Evolutionary conservation across 1,284 basidiomycete genomes (phyloP).

Genomic region (Porodaedalea pini): DNA sequence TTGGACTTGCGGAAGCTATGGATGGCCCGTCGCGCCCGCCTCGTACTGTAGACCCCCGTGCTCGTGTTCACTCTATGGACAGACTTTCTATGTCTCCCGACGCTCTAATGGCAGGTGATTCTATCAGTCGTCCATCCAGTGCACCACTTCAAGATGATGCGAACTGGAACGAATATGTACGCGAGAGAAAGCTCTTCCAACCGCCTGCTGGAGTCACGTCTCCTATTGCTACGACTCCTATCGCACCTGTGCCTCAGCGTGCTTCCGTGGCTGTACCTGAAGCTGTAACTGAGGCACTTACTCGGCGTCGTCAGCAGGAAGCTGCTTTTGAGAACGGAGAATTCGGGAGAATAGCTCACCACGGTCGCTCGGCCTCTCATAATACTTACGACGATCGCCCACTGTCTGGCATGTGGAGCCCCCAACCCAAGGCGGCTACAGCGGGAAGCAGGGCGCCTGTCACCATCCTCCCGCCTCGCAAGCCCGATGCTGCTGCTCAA

Average conservation of each 20-base stretch:
- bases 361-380: conserved; percentile 1
- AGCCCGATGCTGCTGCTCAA: conserved; percentile 43
- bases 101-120: conserved; percentile 38
- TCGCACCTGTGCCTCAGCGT: conserved; percentile 35
- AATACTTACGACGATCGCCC: not conserved
- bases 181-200: conserved; percentile 74
- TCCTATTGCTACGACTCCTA: conserved; percentile 62
- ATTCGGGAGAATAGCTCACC: conserved; percentile 26
- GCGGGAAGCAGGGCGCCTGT: conserved; percentile 31
- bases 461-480: conserved; percentile 66
- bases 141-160: conserved; percentile 59
- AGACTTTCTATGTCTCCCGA: conserved; percentile 40
- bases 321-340: conserved; percentile 45
- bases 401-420: conserved; percentile 6
- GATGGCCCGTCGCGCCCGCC: conserved; percentile 56
- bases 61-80: conserved; percentile 67
- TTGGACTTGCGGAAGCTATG: conserved; percentile 52
- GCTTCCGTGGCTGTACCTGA: conserved; percentile 54
- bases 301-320: conserved; percentile 64
- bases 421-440: conserved; percentile 16
- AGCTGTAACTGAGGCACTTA: conserved; percentile 70
- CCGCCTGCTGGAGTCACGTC: conserved; percentile 74
- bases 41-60: conserved; percentile 60
- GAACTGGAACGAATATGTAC: conserved; percentile 76
- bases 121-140: conserved; percentile 66